Evolutionary conservation across 1,139 yeast genomes (phyloP), one percentile per base, ranked within the genome.

Genomic region (Candida tropicalis): DNA sequence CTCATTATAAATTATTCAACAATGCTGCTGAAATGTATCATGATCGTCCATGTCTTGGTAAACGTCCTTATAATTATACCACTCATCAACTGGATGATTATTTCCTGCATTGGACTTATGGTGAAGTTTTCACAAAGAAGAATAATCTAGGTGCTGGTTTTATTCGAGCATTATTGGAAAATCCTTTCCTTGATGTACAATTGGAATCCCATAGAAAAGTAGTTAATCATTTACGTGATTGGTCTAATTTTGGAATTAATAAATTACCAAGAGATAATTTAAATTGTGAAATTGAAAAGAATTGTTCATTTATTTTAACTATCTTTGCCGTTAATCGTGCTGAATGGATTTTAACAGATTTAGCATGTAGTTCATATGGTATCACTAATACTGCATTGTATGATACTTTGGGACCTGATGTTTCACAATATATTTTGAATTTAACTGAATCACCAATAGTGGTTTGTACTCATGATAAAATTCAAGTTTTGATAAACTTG

Each of bases 331-430:
- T 61, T 27, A 68, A 66, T 43, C 46, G 73, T 7, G 47, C 53
- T 29, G 73, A 68, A 49, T 68, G 73, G 73, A 48, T 63, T 2
- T 53, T 68, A 46, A 52, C 68, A n/a, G 73, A 68, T 47, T 53
- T 66, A 45, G 68, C 71, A 2, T 65, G 70, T 41, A 53, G 59
- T 9, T 59, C 66, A 5, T 65, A 54, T 46, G 60, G 70, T 2
- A 56, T 67, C 35, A 64, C 72, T 33, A 64, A 58, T 43, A 66
- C 72, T 9, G 70, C 70, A 0, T 54, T 67, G 39, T 68, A 68
- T 45, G 73, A 68, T 42, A 66, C 67, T 22, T 56, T 66, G 46
- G 70, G 71, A 2, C 54, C 59, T 1, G 60, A 57, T 17, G 62
- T 62, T 12, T 58, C 65, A 5, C 53, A 50, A 46, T 58, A 64